Base-by-base conservation (phyloP, 768 basidiomycete species). In the Suillus americanus region DNA sequence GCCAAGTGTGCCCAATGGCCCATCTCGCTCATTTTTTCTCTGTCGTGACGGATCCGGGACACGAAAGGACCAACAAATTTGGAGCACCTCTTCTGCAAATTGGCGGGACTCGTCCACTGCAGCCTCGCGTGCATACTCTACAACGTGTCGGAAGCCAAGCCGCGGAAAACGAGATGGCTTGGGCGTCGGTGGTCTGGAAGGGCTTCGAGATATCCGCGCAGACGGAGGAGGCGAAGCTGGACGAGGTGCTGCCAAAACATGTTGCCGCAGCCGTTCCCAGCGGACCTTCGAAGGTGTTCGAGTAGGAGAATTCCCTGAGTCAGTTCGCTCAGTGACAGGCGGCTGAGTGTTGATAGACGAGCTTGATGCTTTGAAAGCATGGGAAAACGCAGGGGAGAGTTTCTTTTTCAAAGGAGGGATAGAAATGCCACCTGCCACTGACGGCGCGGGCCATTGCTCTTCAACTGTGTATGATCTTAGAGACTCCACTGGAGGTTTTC, bases 111-210 rank as follows among this genome's bases (percentile, higher is more conserved):
- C 83, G 50, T 86, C 84, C 0, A 79, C 74, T 23, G 78, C 77
- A 46, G 80, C 78, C 62, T 85, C 87, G 33, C 82, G 82, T 3
- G 79, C 88, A 63, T 86, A 82, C 40, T 91, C 89, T 1, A 90
- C 89, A 14, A 89, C 85, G 28, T 90, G 87, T 55, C 81, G 81
- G 67, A 89, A 86, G 2, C 84, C 87, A 14, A 88, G 73, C 54
- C 80, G 73, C 14, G 76, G 80, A 37, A 88, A 72, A 16, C 83
- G 79, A 40, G 83, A 85, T 5, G 79, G 79, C 67, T 85, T 87
- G 12, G 85, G 82, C 0, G 84, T 77, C 60, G 76, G 78, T 7
- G 68, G 66, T n/a, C 68, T 61, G 6, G 74, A 62, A 30, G 68
- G 64, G 64, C 45, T 67, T 13, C 57, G 43, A 28, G 40, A 12